Conservation (phyloP, 192 early-diverging fungal genomes). For the Phycomyces blakesleeanus region DNA sequence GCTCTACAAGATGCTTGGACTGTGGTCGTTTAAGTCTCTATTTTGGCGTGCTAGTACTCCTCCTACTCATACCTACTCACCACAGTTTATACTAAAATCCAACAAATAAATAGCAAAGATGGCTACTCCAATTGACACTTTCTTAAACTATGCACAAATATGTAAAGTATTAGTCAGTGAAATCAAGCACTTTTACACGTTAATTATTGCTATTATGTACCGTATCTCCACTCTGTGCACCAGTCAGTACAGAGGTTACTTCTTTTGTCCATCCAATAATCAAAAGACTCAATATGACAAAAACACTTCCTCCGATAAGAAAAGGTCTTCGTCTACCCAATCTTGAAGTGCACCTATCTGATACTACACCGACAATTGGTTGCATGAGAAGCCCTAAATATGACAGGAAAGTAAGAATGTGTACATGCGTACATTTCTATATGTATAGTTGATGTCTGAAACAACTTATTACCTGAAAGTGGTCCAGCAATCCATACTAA, state of each 20-base stretch:
- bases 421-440: not conserved
- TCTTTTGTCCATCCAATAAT: slow-evolving; percentile 80
- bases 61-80: slow-evolving; percentile 32
- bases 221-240: slow-evolving; percentile 10
- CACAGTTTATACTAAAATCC: slow-evolving; percentile 91
- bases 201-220: too few species aligned
- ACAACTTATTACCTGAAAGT: slow-evolving; percentile 64
- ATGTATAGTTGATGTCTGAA: too few species aligned
- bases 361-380: slow-evolving; percentile 80
- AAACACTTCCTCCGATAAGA: slow-evolving; percentile 67
- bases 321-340: slow-evolving; percentile 84
- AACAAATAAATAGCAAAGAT: slow-evolving; percentile 82
- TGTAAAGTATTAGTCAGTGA: not conserved
- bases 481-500: slow-evolving; percentile 95
- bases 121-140: slow-evolving; percentile 59
- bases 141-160: slow-evolving; percentile 21
- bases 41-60: not conserved
- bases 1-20: slow-evolving; percentile 85
- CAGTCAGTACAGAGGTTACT: slow-evolving; percentile 46
- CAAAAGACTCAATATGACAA: slow-evolving; percentile 59
- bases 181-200: not conserved
- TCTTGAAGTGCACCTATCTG: slow-evolving; percentile 69
- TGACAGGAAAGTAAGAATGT: not conserved
- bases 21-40: slow-evolving; percentile 6
- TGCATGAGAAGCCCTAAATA: slow-evolving; percentile 65